phyloP scores from a whole-genome alignment of 768 basidiomycete species.

The Lentinula detonsa region DNA sequence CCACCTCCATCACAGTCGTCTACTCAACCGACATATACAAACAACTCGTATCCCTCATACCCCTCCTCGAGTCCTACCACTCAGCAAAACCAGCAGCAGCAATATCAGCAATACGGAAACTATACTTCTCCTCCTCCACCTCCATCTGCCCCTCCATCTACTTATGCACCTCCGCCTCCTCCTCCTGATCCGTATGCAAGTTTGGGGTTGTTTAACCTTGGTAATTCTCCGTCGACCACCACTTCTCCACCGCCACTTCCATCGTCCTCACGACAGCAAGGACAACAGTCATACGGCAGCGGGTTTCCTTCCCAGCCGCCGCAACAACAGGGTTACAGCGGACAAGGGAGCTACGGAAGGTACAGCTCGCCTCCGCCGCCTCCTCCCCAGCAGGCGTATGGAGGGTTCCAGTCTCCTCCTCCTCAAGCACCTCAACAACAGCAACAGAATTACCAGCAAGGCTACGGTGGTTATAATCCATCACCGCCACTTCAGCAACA shows the following conservation, averaged over 20 bases:
- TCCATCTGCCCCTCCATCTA: neutral
- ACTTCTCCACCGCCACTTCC: conserved; percentile 4
- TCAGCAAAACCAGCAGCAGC: conserved; percentile 9
- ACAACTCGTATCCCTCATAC: conserved; percentile 11
- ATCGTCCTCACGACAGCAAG: conserved; percentile 10
- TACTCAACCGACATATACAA: conserved; percentile 6
- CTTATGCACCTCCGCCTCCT: conserved; percentile 12
- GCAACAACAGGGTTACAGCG: neutral
- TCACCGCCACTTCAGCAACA: conserved; percentile 6
- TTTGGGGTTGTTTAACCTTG: conserved; percentile 19
- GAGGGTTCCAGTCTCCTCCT: conserved; percentile 11
- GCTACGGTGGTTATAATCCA: neutral
- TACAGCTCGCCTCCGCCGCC: neutral
- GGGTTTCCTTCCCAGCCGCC: conserved; percentile 9
- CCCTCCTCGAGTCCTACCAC: conserved; percentile 20
- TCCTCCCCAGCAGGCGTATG: conserved; percentile 11
- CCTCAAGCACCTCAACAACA: conserved; percentile 1
- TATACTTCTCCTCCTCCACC: conserved; percentile 10
- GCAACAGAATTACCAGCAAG: neutral
- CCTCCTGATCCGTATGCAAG: conserved; percentile 29
- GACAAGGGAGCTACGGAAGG: neutral
- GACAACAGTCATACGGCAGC: conserved; percentile 10
- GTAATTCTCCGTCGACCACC: neutral
- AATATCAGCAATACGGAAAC: neutral
- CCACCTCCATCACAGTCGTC: conserved; percentile 2